A percentile compares a stretch with the other conserved stretches of the same genome.
These are phyloP conservation scores for Pseudopithomyces chartarum DNA, from an alignment of 2,329 filamentous ascomycete species.

Conservation along the genomic window DNA sequence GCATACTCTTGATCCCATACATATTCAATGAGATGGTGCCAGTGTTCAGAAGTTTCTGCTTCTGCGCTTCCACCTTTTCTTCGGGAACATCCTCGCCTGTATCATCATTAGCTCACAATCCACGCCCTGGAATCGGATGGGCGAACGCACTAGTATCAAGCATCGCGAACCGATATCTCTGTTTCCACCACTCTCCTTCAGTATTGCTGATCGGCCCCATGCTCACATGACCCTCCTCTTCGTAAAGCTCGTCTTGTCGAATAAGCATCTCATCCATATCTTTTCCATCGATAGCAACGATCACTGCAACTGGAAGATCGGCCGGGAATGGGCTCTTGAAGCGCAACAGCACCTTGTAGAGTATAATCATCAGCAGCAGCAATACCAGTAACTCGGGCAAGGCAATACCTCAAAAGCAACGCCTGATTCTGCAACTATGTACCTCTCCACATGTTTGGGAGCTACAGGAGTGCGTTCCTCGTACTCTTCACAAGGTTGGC, in stretches of 20 bases:
- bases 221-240: conserved; percentile 5
- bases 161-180: conserved; percentile 21
- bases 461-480: conserved; percentile 16
- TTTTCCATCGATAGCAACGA: conserved; percentile 25
- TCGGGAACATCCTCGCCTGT: conserved; percentile 6
- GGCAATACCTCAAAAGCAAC: conserved; percentile 27
- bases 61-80: not conserved
- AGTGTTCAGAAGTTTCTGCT: conserved; percentile 8
- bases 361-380: conserved; percentile 9
- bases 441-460: conserved; percentile 23
- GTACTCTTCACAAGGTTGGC: conserved; percentile 25
- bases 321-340: conserved; percentile 15
- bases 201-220: conserved; percentile 8
- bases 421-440: conserved; percentile 31
- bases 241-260: conserved; percentile 8
- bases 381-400: too few relatives aligned
- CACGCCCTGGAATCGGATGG: conserved; percentile 10
- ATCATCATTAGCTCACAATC: not conserved
- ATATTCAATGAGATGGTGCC: conserved; percentile 21
- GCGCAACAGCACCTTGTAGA: conserved; percentile 8
- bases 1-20: conserved; percentile 12
- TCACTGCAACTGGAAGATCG: conserved; percentile 14
- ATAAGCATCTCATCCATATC: conserved; percentile 11
- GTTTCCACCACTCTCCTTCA: conserved; percentile 2
- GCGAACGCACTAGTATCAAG: conserved; percentile 12